These are phyloP conservation scores for Penicillium samsonianum DNA, from an alignment of 495 filamentous ascomycete genomes.

Conservation along the genomic window DNA sequence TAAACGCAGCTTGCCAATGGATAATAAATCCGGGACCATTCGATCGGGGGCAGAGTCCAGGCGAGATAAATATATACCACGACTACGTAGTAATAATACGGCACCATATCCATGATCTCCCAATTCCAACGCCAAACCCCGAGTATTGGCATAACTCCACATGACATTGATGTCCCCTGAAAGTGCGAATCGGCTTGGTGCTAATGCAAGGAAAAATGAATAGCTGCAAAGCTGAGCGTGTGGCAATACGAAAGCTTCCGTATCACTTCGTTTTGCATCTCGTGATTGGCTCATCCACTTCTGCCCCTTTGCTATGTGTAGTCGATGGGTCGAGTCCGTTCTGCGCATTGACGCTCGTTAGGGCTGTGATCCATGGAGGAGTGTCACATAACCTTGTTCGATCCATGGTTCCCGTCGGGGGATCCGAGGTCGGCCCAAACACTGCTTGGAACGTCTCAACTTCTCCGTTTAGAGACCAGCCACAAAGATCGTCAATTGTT, in stretches of 20 bases:
- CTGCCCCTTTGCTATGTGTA: slow-evolving; percentile 1
- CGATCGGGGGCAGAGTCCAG: slow-evolving; percentile 5
- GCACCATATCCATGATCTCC: background rate
- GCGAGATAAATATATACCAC: slow-evolving; percentile 11
- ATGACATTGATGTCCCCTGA: slow-evolving; percentile 15
- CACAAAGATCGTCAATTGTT: slow-evolving; percentile 5
- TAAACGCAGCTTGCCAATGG: slow-evolving; percentile 12
- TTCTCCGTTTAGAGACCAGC: slow-evolving; percentile 2
- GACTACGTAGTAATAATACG: slow-evolving; percentile 5
- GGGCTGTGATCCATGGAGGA: slow-evolving; percentile 16
- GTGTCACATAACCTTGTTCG: slow-evolving; percentile 5
- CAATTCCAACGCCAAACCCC: slow-evolving; percentile 6
- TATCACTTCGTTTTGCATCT: slow-evolving; percentile 16
- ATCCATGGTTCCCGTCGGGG: slow-evolving; percentile 14
- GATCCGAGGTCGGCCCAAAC: slow-evolving; percentile 19
- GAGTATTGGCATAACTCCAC: slow-evolving; percentile 16
- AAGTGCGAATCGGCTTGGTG: slow-evolving; percentile 7
- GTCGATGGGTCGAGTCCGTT: slow-evolving; percentile 12
- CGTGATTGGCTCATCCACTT: slow-evolving; percentile 21
- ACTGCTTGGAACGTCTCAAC: slow-evolving; percentile 10
- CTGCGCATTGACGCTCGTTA: slow-evolving; percentile 22
- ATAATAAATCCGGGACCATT: slow-evolving; percentile 14
- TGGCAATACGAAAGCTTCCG: slow-evolving; percentile 28
- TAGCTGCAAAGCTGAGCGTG: slow-evolving; percentile 21
- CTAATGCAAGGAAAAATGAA: slow-evolving; percentile 33